Evolutionary conservation across 768 basidiomycete species (phyloP), one percentile per base, ranked within the genome.

Genomic region (Calvatia gigantea): DNA sequence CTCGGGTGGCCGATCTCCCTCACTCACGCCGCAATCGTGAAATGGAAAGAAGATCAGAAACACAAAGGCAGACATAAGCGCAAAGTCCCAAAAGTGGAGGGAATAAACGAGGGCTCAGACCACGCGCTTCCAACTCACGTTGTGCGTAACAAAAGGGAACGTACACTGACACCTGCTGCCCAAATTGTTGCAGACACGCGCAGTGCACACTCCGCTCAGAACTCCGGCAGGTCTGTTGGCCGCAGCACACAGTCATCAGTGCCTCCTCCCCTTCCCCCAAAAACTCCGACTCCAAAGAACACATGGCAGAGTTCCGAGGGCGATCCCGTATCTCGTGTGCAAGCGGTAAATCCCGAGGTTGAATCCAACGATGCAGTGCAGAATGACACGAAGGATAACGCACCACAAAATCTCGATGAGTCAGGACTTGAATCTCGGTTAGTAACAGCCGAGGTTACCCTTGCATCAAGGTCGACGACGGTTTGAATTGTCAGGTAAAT

Each of bases 1-100:
- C 44, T 55, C 11, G 9, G 25, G 25, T 55, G 54, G 54, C 54
- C 54, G 12, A 39, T 55, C 3, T 47, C 45, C 12, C 45, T 55
- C 19, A 41, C 35, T 31, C 35, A 55, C 4, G 15, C 6, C 8
- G 33, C 25, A 7, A 19, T 38, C 27, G 11, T 12, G 5, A 38
- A 47, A 1, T 47, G 54, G 54, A 27, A 31, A 19, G 23, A 38
- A 5, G 35, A n/a, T 14, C 27, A 27, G 21, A 14, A 4, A 14
- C 29, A 46, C 17, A 33, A 6, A 2, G 32, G 7, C 29, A 23
- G 12, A 2, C 31, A 15, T 17, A 17, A 27, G n/a, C 53, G 39
- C 31, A 49, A 14, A 31, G 19, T 23, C 14, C 7, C 3, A 15
- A 49, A 37, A 25, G 21, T 11, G 14, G 19, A n/a, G 17, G 25